Percentiles rank a stretch among this genome's conserved stretches.
phyloP scores from a whole-genome alignment of 345 rosid genomes.

The Gossypium mustelinum region DNA sequence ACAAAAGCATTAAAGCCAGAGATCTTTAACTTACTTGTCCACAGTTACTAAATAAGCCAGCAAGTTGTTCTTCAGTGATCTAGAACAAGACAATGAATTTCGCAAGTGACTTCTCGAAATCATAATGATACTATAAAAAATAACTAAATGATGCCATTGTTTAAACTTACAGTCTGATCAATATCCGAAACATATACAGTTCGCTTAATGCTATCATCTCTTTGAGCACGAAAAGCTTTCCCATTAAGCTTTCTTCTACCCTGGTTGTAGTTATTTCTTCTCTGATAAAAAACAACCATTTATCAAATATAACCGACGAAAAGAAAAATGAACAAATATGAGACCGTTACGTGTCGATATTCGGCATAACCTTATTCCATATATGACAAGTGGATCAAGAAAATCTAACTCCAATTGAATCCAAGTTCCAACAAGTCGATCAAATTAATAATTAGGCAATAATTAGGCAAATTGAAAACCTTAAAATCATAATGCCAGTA shows the following conservation, averaged over 20 bases:
- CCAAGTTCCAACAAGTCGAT: conserved; percentile 5
- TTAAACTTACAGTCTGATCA: conserved; percentile 44
- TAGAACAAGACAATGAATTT: conserved; percentile 14
- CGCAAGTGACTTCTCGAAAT: neutral
- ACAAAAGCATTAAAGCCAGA: neutral
- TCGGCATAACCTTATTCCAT: neutral
- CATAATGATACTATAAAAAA: conserved; percentile 12
- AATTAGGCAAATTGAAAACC: neutral
- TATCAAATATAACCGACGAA: neutral
- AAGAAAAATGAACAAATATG: neutral
- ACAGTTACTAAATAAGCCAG: conserved; percentile 65
- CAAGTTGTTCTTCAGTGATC: conserved; percentile 91
- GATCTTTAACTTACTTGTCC: conserved; percentile 62
- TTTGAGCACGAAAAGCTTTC: conserved; percentile 51
- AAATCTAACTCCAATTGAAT: neutral
- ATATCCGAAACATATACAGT: conserved; percentile 64
- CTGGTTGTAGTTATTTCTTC: conserved; percentile 52
- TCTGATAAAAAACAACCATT: conserved; percentile 33
- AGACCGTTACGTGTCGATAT: neutral
- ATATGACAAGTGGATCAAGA: neutral
- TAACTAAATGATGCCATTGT: neutral
- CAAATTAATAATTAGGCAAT: neutral
- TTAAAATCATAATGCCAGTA: neutral
- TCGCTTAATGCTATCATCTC: conserved; percentile 65
- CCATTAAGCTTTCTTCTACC: conserved; percentile 60